phyloP scores from a whole-genome alignment of 2,329 filamentous ascomycete species.

The Paecilomyces formosus region DNA sequence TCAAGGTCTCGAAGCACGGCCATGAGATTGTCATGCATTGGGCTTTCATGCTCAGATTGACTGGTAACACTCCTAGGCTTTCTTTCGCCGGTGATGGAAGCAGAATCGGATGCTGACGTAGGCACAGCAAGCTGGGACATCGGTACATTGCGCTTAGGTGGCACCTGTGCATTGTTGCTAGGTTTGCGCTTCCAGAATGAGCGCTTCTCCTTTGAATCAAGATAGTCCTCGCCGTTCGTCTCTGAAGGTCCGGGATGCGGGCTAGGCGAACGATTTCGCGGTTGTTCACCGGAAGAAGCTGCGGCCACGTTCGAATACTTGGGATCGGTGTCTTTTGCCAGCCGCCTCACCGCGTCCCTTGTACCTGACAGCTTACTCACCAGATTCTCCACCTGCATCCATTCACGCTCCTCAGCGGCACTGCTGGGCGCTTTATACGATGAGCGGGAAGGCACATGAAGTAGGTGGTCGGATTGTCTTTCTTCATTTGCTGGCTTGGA shows the following conservation, averaged over 20 bases:
- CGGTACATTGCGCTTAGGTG: conserved; percentile 39
- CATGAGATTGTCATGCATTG: conserved; percentile 74
- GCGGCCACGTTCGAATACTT: conserved; percentile 40
- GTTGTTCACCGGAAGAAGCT: conserved; percentile 13
- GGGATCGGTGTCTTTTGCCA: conserved; percentile 76
- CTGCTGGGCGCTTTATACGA: conserved; percentile 19
- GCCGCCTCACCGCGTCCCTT: conserved; percentile 74
- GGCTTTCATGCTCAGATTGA: conserved; percentile 49
- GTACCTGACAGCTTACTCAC: conserved; percentile 82
- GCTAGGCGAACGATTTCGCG: conserved; percentile 26
- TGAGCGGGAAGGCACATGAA: conserved; percentile 23
- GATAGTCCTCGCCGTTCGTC: conserved; percentile 25
- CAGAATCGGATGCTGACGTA: conserved; percentile 25
- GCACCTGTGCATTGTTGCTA: conserved; percentile 41
- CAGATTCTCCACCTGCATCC: conserved; percentile 76
- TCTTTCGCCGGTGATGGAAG: conserved; percentile 20
- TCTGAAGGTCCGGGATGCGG: conserved; percentile 24
- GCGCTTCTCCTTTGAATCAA: conserved; percentile 49
- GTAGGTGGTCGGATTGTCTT: conserved; percentile 20
- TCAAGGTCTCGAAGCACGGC: conserved; percentile 81
- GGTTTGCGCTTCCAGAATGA: conserved; percentile 91
- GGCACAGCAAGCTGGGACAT: conserved; percentile 44
- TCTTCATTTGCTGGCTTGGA: conserved; percentile 45
- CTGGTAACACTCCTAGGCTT: conserved; percentile 25
- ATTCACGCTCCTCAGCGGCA: conserved; percentile 67